Conservation (phyloP, 306 rosid genomes). For the Dryas alaskensis region DNA sequence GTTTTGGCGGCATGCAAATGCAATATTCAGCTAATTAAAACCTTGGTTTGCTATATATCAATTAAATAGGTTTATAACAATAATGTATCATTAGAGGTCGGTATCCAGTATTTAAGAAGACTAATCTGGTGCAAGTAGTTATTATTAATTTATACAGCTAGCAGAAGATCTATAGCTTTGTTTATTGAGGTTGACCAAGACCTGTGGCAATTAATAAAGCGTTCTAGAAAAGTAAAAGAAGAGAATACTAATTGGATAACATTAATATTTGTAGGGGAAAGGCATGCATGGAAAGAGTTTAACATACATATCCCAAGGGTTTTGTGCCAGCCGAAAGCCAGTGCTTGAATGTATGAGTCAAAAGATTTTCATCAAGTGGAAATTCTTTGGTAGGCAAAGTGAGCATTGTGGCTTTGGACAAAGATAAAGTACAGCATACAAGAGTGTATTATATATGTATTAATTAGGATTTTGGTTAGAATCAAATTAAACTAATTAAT, state of each 20-base stretch:
- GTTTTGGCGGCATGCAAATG: not conserved
- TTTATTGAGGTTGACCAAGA: constrained; percentile 26
- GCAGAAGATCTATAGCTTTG: not conserved
- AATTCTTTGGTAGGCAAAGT: constrained; percentile 26
- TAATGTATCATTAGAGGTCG: not conserved
- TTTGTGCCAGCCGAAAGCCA: constrained; percentile 30
- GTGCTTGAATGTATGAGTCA: constrained; percentile 12
- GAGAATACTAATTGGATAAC: constrained; percentile 1
- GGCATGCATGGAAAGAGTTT: not conserved
- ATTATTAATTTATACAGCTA: not conserved
- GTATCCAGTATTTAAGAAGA: not conserved
- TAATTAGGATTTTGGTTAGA: too few relatives aligned
- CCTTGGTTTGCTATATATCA: not conserved
- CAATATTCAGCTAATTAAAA: not conserved
- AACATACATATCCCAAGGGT: not conserved
- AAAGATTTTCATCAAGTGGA: constrained; percentile 13
- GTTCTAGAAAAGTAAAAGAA: not conserved
- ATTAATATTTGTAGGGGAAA: not conserved
- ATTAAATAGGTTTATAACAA: not conserved
- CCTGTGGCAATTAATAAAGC: constrained; percentile 1
- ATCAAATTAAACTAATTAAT: too few relatives aligned
- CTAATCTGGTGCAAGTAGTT: not conserved
- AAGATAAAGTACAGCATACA: too few relatives aligned
- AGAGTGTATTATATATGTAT: too few relatives aligned
- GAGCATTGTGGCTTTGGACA: not conserved